Evolutionary conservation across 352 stramenopile species (phyloP).

Genomic region (Phytophthora sansomeana): DNA sequence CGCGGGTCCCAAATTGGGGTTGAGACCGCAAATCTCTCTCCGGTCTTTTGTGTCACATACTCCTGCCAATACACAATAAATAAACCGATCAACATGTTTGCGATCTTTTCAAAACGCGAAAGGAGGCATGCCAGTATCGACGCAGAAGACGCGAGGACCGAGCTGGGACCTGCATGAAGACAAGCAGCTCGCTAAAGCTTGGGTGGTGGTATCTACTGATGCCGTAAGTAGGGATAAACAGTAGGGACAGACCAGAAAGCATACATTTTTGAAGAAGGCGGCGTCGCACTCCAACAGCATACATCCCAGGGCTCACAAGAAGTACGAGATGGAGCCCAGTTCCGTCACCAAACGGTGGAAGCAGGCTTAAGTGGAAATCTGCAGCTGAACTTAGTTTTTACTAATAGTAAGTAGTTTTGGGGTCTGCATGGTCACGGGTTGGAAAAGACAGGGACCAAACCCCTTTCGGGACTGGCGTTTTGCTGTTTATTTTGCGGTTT

Average conservation of each 20-base stretch:
- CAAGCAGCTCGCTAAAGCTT: background rate
- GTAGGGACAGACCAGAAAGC: background rate
- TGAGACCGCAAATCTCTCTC: background rate
- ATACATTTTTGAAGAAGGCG: background rate
- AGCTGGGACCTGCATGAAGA: background rate
- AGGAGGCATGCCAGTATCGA: no score
- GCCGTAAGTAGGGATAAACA: no score
- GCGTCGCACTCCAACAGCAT: background rate
- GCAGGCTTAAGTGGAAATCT: no score
- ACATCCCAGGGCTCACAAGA: background rate
- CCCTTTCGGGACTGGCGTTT: no score
- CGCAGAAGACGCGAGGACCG: background rate
- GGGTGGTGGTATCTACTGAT: background rate
- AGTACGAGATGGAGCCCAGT: background rate
- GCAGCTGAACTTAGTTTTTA: no score
- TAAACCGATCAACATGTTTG: no score
- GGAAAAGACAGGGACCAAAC: no score
- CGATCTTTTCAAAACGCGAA: no score
- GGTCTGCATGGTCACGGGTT: no score
- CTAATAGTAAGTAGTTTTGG: no score
- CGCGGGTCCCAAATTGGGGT: background rate
- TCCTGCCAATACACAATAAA: no score
- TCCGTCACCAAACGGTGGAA: background rate
- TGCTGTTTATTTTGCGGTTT: no score
- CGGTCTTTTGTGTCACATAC: background rate